Base-by-base conservation (phyloP, 1,284 basidiomycete species). In the Apiotrichum brassicae region DNA sequence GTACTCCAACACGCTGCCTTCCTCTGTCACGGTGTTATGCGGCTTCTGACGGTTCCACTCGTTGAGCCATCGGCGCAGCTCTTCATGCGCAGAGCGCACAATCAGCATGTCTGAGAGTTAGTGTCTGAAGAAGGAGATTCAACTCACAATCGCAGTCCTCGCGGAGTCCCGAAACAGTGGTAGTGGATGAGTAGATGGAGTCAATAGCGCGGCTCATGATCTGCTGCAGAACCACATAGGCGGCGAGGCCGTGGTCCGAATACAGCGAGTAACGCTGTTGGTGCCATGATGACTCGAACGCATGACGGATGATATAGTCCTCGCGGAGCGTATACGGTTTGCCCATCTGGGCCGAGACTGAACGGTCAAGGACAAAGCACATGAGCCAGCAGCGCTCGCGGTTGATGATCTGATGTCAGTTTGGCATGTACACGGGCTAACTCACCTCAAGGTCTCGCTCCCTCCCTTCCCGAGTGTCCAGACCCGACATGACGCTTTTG, bases 311-410 rank as follows among this genome's bases (percentile, higher is more conserved):
- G 64, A 97, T 87, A 67, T 81, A 89, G 70, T 78, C 77, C 56
- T 78, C 77, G 20, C 76, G 56, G 45, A 76, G 49, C 35, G 75
- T 63, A 58, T 74, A 70, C 14, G 76, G 72, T 68, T 77, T 71
- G 32, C 70, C 70, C 71, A 73, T 71, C 46, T 70, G 91, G 1
- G 91, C 87, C 58, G 88, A 90, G 52, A 86, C 80, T 58, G 89
- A 93, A 49, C 91, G 81, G 71, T 97, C 93, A 32, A 95, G 78
- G 49, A 82, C 82, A 70, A 89, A 97, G 68, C 90, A 95, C 56
- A 93, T 73, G 46, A 94, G 79, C 93, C 93, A 97, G 22, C 91
- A 93, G 41, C 93, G 77, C 70, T 97, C 93, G 37, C 93, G 81
- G 70, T 95, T 97, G 71, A 90, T 84, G 16, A 95, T 85, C 75